A percentile compares a stretch with the other conserved stretches of the same genome.
Evolutionary conservation across 768 basidiomycete species (phyloP).

Genomic region (Mycena latifolia): DNA sequence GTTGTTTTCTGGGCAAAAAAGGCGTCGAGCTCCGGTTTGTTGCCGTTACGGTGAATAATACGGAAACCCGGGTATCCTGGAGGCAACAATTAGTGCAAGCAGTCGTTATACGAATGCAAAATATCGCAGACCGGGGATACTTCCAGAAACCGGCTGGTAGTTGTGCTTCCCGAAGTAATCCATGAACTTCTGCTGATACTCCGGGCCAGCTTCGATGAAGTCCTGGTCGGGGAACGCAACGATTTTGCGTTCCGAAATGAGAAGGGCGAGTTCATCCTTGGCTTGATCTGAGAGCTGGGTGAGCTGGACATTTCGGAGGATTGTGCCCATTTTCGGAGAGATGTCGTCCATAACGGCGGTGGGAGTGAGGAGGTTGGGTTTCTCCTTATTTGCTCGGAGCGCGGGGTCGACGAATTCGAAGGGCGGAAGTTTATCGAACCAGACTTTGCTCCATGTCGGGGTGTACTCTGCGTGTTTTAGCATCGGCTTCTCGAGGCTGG

Average conservation of each 20-base stretch:
- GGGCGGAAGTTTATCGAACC: constrained; percentile 33
- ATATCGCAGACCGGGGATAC: constrained; percentile 24
- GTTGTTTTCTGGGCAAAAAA: constrained; percentile 40
- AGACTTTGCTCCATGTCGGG: constrained; percentile 35
- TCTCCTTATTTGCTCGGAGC: constrained; percentile 33
- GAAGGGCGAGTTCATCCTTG: constrained; percentile 37
- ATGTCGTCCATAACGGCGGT: constrained; percentile 22
- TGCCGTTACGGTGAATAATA: constrained; percentile 38
- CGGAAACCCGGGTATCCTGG: constrained; percentile 36
- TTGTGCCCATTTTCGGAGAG: constrained; percentile 36
- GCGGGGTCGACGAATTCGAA: constrained; percentile 39
- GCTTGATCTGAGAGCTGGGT: constrained; percentile 24
- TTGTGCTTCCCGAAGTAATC: constrained; percentile 29
- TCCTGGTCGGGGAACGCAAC: constrained; percentile 37
- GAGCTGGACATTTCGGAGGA: constrained; percentile 32
- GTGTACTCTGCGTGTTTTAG: constrained; percentile 34
- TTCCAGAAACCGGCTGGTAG: constrained; percentile 34
- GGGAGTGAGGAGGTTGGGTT: constrained; percentile 26
- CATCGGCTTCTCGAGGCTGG: constrained; percentile 16
- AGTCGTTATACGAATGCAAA: not conserved
- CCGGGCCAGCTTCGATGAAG: constrained; percentile 35
- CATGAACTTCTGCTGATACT: constrained; percentile 28
- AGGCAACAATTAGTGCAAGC: no score
- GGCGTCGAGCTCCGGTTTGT: constrained; percentile 32
- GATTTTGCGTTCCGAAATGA: constrained; percentile 36